Evolutionary conservation across 352 stramenopile genomes (phyloP), one percentile per base, ranked within the genome.

Genomic region (Phytophthora hibernalis): DNA sequence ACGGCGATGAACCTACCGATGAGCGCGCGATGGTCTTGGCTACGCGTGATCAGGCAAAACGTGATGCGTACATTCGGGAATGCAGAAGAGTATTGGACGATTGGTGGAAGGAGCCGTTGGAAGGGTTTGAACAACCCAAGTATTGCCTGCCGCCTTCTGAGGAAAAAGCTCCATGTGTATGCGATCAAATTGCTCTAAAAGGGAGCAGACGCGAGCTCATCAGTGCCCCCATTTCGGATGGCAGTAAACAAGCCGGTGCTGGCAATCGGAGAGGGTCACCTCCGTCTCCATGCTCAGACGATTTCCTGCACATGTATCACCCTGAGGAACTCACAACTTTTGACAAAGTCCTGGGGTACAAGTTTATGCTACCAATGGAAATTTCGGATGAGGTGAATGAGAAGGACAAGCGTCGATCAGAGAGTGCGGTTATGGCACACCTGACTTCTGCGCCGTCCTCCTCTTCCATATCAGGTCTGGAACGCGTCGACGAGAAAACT

Each of bases 291-390:
- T 86, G 65, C 42, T 92, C 83, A 6, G 84, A 95, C 24, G 84
- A 87, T 42, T 95, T 95, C 54, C 61, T 92, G 38, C 85, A 96
- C 43, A 92, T 92, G 76, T 93, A 93, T 35, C 85, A 95, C 54
- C 85, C 83, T 8, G 85, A 95, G 38, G 86, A 96, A 58, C 63
- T 96, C 18, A 95, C 87, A 16, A 94, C 83, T 11, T 96, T 96
- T 60, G 82, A 93, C 44, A 94, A 94, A 42, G 87, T 89, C 10
- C 76, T 96, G 2, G 85, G 84, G 13, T 92, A 93, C 73, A 90
- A 93, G 68, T 96, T 96, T 57, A 96, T 96, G 88, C 80, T 79
- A 16, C 85, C 86, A 0, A 91, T 95, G 64, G 86, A 92, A 45
- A 82, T 92, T 26, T 89, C 81, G 4, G 83, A 87, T 50, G 82